These are phyloP conservation scores for Raphanus raphanistrum DNA, from an alignment of 345 rosid species.

Conservation along the genomic window DNA sequence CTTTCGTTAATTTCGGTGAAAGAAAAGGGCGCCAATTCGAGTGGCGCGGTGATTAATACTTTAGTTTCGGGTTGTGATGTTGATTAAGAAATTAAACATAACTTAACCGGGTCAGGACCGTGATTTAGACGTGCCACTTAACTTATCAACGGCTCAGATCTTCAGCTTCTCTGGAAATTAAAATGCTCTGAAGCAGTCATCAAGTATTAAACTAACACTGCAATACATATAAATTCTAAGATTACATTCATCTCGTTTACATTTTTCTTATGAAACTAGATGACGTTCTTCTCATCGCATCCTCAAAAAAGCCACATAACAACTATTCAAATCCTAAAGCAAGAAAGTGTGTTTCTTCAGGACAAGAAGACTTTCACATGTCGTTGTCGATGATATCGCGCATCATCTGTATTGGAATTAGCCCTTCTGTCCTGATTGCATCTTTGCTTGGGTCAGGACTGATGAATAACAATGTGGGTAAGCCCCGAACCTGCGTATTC, in stretches of 20 bases:
- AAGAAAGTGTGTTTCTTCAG: constrained; percentile 11
- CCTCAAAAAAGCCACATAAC: neutral
- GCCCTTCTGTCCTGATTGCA: constrained; percentile 88
- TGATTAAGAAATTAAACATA: neutral
- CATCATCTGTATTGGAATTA: constrained; percentile 87
- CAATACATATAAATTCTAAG: neutral
- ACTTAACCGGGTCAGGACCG: neutral
- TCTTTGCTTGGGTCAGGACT: constrained; percentile 87
- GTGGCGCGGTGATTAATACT: constrained; percentile 5
- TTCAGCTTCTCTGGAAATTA: neutral
- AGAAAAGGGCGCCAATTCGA: constrained; percentile 24
- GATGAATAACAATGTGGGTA: constrained; percentile 80
- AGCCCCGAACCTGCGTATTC: constrained; percentile 74
- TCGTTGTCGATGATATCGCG: constrained; percentile 77
- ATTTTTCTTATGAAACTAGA: neutral
- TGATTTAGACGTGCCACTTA: neutral
- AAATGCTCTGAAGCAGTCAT: neutral
- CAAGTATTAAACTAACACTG: neutral
- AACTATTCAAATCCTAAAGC: constrained; percentile 17
- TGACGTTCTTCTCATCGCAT: neutral
- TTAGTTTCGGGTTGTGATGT: neutral
- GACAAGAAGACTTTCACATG: constrained; percentile 47
- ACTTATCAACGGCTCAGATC: neutral
- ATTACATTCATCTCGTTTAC: neutral
- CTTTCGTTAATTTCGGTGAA: neutral